phyloP scores from a whole-genome alignment of 306 rosid genomes.

The Vachellia pachyceras region DNA sequence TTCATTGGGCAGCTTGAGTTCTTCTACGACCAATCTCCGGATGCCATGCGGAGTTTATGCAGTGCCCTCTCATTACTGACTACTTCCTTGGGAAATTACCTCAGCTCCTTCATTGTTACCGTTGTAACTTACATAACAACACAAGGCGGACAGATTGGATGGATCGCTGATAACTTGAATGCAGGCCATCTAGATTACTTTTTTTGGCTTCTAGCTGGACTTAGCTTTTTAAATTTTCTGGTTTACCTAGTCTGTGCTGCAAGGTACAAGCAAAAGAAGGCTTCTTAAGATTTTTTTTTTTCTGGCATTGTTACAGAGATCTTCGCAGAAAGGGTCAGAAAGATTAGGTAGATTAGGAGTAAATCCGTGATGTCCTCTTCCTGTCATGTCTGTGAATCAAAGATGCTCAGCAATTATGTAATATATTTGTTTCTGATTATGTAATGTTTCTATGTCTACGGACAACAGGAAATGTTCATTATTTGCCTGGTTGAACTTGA shows the following conservation, averaged over 20 bases:
- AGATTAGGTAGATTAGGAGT: neutral
- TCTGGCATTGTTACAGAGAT: neutral
- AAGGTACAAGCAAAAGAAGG: conserved; percentile 75
- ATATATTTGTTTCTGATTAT: neutral
- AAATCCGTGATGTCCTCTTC: conserved; percentile 25
- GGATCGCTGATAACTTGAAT: conserved; percentile 92
- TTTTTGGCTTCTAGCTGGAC: conserved; percentile 91
- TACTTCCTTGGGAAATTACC: conserved; percentile 76
- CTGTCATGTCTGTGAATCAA: conserved; percentile 33
- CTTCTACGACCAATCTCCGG: conserved; percentile 97
- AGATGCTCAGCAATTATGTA: conserved; percentile 20
- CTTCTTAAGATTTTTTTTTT: conserved; percentile 48
- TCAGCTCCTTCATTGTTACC: conserved; percentile 85
- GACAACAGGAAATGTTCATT: conserved; percentile 18
- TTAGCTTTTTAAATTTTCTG: conserved; percentile 75
- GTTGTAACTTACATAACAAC: conserved; percentile 80
- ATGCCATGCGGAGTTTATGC: conserved; percentile 95
- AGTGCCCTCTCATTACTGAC: conserved; percentile 90
- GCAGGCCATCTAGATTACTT: conserved; percentile 81
- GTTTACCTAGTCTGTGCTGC: conserved; percentile 64
- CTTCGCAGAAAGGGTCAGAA: neutral
- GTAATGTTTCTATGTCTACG: conserved; percentile 8
- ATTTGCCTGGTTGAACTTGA: neutral
- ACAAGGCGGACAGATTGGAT: conserved; percentile 63
- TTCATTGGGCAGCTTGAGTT: conserved; percentile 93